Base-by-base conservation (phyloP, 768 basidiomycete species). In the Mycena indigotica region DNA sequence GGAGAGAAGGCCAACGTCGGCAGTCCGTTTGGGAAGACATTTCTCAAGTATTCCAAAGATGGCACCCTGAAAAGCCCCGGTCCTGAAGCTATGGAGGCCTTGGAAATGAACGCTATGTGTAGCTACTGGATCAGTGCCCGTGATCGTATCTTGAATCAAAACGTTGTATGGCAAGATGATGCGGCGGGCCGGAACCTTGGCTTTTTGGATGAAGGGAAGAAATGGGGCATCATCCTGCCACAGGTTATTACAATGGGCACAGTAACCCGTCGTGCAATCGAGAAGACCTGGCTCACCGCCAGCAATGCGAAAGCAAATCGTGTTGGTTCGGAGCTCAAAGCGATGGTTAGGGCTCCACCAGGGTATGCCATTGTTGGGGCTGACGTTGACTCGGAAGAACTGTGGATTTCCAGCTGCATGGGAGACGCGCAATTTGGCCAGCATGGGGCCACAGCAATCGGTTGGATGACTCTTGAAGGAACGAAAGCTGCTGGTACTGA, bases 401-500 rank as follows among this genome's bases (percentile, higher is more conserved):
- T 99, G 23, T 98, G 97, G 97, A 98, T 98, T 62, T 96, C 95
- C 19, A 95, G 92, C 66, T 93, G 93, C 58, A 96, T 98, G 93
- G 96, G 96, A 0, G 97, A 98, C 67, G 92, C 95, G 0, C 96
- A 99, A 72, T 97, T 99, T 70, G 97, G 96, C 8, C 70, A 96
- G 56, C 95, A 99, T 65, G 96, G 96, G 12, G 93, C 95, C 12
- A 95, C 95, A 2, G 95, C 96, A 2, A 86, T 99, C 40, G 96
- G 97, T 3, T 98, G 96, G 96, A 98, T 99, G 96, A 98, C 95
- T 16, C 82, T 99, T 26, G 97, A 98, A 71, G 95, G 97, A 1
- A 96, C 95, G 16, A 98, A 98, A 73, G 82, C 87, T 0, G 88
- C 90, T 0, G 95, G 95, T 4, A 98, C 96, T 5, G 96, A 99